Conservation (phyloP, 2,329 filamentous ascomycete genomes). For the Ceratocystis huliohia region DNA sequence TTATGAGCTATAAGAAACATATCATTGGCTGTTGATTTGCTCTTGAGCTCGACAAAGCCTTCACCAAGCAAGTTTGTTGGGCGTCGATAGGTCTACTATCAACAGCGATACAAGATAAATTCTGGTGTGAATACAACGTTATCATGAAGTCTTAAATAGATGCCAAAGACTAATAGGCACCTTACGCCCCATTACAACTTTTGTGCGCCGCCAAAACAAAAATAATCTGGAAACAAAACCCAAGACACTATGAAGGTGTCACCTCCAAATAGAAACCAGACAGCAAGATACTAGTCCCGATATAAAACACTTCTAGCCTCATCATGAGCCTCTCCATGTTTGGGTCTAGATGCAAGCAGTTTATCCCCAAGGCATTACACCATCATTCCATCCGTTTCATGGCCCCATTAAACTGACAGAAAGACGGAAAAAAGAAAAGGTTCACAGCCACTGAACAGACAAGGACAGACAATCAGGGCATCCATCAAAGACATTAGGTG, state of each 20-base stretch:
- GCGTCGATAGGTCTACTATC: conserved; percentile 37
- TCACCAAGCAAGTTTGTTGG: not conserved
- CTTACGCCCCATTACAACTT: conserved; percentile 25
- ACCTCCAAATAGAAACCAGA: not conserved
- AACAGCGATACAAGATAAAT: conserved; percentile 25
- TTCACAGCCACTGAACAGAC: conserved; percentile 20
- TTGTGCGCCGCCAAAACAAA: conserved; percentile 5
- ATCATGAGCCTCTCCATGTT: not conserved
- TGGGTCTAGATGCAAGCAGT: not conserved
- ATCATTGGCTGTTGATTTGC: not conserved
- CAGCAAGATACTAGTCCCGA: not conserved
- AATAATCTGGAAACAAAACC: conserved; percentile 19
- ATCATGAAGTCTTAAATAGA: conserved; percentile 7
- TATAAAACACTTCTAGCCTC: not conserved
- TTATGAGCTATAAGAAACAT: not conserved
- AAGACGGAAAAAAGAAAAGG: conserved; percentile 4
- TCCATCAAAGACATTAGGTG: conserved; percentile 23
- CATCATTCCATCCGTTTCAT: not conserved
- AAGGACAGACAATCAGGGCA: conserved; percentile 27
- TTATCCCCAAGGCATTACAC: not conserved
- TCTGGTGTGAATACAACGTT: conserved; percentile 28
- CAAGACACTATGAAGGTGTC: not conserved
- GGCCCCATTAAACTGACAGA: not conserved
- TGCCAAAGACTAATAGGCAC: conserved; percentile 20
- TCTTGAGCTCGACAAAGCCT: not conserved